These are phyloP conservation scores for Waltiozyma sp. DNA, from an alignment of 1,139 yeast genomes.

Conservation along the genomic window DNA sequence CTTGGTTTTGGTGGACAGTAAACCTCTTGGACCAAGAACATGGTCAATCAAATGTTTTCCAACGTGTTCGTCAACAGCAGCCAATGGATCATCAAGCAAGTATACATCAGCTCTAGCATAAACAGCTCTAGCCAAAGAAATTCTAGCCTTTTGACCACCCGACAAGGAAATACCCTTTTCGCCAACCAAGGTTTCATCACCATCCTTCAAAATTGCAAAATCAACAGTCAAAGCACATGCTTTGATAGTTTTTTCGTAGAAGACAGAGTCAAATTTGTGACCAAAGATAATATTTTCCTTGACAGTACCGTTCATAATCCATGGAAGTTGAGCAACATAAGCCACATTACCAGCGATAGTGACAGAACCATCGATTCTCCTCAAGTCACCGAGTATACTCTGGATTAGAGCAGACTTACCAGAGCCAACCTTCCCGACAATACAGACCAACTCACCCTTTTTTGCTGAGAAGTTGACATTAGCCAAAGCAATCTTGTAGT, in stretches of 20 bases:
- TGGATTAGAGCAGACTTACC: constrained; percentile 88
- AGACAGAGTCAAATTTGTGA: constrained; percentile 67
- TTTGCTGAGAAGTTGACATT: constrained; percentile 57
- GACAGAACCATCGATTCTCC: constrained; percentile 68
- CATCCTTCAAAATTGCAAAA: constrained; percentile 69
- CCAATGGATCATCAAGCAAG: constrained; percentile 81
- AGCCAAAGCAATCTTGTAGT: constrained; percentile 66
- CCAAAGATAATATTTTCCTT: constrained; percentile 88
- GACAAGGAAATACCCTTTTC: constrained; percentile 94
- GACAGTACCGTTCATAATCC: constrained; percentile 94
- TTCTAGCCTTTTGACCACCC: constrained; percentile 95
- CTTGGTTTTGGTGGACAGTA: constrained; percentile 65
- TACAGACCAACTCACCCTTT: constrained; percentile 77
- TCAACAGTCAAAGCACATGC: constrained; percentile 90
- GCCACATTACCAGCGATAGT: constrained; percentile 72
- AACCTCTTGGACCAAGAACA: constrained; percentile 73
- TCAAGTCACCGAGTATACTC: constrained; percentile 76
- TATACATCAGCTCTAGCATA: constrained; percentile 91
- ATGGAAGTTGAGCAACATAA: constrained; percentile 86
- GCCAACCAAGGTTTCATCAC: constrained; percentile 87
- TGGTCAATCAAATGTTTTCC: constrained; percentile 73
- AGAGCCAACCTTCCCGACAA: constrained; percentile 87
- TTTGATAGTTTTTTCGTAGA: constrained; percentile 65
- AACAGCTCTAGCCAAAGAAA: constrained; percentile 89
- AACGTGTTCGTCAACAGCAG: constrained; percentile 94